Evolutionary conservation across 257 asterid genomes (phyloP).

Genomic region (Petunia secreta): DNA sequence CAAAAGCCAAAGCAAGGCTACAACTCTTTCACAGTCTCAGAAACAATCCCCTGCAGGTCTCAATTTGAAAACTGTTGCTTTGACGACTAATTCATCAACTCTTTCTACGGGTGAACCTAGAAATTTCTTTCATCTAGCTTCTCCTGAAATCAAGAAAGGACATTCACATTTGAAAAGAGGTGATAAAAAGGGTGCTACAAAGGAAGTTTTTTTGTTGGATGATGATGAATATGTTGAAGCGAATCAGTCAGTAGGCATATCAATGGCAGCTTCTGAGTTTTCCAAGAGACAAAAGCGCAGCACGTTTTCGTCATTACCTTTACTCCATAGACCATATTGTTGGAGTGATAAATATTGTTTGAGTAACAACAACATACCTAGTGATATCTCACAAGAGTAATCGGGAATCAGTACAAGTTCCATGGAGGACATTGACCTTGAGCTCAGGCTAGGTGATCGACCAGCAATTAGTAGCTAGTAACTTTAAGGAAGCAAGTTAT

Average conservation of each 20-base stretch:
- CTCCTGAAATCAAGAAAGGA: background rate
- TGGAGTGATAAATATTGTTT: constrained; percentile 25
- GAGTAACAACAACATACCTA: too few relatives aligned
- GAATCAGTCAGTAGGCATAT: background rate
- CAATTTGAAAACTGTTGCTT: background rate
- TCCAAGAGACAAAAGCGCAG: constrained; percentile 42
- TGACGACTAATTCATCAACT: background rate
- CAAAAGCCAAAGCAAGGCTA: background rate
- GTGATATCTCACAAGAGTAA: too few relatives aligned
- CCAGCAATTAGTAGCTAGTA: constrained; percentile 48
- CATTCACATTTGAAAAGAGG: background rate
- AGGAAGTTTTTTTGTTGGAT: background rate
- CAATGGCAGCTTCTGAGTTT: background rate
- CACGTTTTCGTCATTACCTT: constrained; percentile 23
- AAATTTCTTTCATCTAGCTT: background rate
- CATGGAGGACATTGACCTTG: constrained; percentile 68
- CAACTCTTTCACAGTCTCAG: background rate
- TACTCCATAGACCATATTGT: constrained; percentile 29
- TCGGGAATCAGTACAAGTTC: constrained; percentile 23
- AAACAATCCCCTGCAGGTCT: background rate
- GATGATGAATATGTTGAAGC: background rate
- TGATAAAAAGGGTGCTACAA: background rate
- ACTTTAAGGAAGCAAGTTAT: too few relatives aligned
- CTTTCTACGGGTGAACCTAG: too few relatives aligned
- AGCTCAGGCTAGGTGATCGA: constrained; percentile 68